Evolutionary conservation across 164 flowering plant species (phyloP), one percentile per base, ranked within the genome.

Genomic region (Echeveria elegans): DNA sequence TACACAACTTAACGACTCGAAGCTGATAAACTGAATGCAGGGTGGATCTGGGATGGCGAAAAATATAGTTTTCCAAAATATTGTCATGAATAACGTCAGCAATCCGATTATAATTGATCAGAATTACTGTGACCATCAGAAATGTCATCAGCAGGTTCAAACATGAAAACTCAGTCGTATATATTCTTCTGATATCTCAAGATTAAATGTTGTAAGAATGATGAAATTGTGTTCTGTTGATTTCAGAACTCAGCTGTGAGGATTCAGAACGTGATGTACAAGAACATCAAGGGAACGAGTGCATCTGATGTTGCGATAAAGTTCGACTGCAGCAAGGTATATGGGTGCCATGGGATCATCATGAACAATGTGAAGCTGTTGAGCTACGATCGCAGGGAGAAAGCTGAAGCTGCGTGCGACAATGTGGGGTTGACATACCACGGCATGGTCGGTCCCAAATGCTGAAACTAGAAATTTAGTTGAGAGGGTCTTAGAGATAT

Each of bases 91-190:
- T 15, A 40, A 40, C 15, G 45, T 40, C 6, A 58, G 31, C 30
- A 58, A 58, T 16, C 62, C 62, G 29, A 58, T 58, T 21, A 58
- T 48, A 45, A 66, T 31, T 28, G 59, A 40, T 38, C 68, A 66
- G 34, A 58, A 58, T 16, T 58, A 58, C 62, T 58, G 62, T 30
- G 62, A 58, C 29, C 62, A 58, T 11, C 31, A 58, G 16, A 58
- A 26, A 58, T 58, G 62, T 58, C 62, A 21, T 11, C 31, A 58
- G 62, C 62, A 58, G 62, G 62, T 58, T 2, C 38, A 40, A 40
- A 7, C 11, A 40, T 40, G 2, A 7, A 0, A 34, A 3, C 5
- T 3, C 37, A 34, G 3, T 34, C 7, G 3, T 34, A 34, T 34
- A n/a, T n/a, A n/a, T 34, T 34, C 7, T 3, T 3, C 37, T 34